A percentile compares a stretch with the other conserved stretches of the same genome.
Evolutionary conservation across 805 yeast species (phyloP).

Genomic region (Myxozyma udenii): DNA sequence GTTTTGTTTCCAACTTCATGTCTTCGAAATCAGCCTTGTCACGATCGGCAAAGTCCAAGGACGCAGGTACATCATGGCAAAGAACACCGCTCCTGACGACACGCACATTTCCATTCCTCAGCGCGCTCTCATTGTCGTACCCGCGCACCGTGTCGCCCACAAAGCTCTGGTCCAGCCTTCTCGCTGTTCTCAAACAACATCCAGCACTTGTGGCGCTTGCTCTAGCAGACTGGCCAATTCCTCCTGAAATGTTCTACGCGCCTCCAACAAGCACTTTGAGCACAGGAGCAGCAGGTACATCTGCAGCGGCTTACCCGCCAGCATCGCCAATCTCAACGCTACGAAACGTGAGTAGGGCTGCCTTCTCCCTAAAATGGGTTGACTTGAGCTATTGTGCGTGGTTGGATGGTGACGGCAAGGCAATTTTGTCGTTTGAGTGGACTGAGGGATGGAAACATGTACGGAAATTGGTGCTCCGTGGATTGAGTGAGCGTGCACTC

Average conservation of each 20-base stretch:
- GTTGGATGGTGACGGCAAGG: slow-evolving; percentile 22
- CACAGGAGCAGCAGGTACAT: slow-evolving; percentile 1
- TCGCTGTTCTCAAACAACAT: slow-evolving; percentile 14
- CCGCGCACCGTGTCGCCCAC: slow-evolving; percentile 26
- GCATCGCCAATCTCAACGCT: slow-evolving; percentile 15
- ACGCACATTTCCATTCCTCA: slow-evolving; percentile 41
- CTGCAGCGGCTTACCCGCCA: slow-evolving; percentile 20
- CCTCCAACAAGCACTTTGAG: not conserved
- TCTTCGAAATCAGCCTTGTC: slow-evolving; percentile 76
- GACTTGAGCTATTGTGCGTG: slow-evolving; percentile 26
- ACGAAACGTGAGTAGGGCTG: slow-evolving; percentile 8
- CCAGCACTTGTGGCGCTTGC: slow-evolving; percentile 21
- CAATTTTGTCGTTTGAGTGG: slow-evolving; percentile 24
- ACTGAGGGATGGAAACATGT: slow-evolving; percentile 21
- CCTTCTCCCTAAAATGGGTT: slow-evolving; percentile 22
- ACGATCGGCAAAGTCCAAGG: slow-evolving; percentile 52
- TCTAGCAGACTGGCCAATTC: slow-evolving; percentile 29
- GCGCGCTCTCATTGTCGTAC: slow-evolving; percentile 26
- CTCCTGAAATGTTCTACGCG: slow-evolving; percentile 27
- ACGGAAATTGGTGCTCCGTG: slow-evolving; percentile 15
- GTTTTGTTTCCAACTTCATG: slow-evolving; percentile 36
- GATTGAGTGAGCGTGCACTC: slow-evolving; percentile 1
- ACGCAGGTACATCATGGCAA: slow-evolving; percentile 54
- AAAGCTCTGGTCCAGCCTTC: slow-evolving; percentile 23
- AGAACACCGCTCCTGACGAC: slow-evolving; percentile 76